phyloP scores from a whole-genome alignment of 1,284 basidiomycete species.

The Ustilago shanxiensis region DNA sequence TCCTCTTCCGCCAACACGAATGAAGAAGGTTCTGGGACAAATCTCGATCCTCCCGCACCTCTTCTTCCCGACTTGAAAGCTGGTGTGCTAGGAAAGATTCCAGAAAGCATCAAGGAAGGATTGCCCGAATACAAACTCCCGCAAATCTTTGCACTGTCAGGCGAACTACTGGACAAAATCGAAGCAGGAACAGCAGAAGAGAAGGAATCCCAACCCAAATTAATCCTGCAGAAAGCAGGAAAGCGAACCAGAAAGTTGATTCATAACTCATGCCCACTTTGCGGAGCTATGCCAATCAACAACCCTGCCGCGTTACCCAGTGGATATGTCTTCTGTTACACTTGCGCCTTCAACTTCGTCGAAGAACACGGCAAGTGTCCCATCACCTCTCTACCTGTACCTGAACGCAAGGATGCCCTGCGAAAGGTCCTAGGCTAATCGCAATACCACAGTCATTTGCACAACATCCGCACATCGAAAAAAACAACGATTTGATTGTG shows the following conservation, averaged over 20 bases:
- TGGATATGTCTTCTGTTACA: constrained; percentile 96
- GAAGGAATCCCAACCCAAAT: constrained; percentile 22
- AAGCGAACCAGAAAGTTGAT: constrained; percentile 53
- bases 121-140: constrained; percentile 28
- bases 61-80: constrained; percentile 19
- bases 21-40: constrained; percentile 4
- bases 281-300: constrained; percentile 77
- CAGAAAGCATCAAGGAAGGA: background rate
- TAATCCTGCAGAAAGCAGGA: constrained; percentile 29
- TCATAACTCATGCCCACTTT: constrained; percentile 88
- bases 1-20: constrained; percentile 71
- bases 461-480: background rate
- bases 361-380: constrained; percentile 84
- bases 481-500: too few relatives aligned
- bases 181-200: background rate
- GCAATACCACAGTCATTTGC: background rate
- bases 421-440: constrained; percentile 82
- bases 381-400: constrained; percentile 82
- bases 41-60: constrained; percentile 23
- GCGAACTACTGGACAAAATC: constrained; percentile 30
- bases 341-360: constrained; percentile 87
- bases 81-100: constrained; percentile 2
- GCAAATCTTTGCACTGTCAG: constrained; percentile 29
- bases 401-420: constrained; percentile 79
- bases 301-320: constrained; percentile 92